Evolutionary conservation across 2,329 filamentous ascomycete species (phyloP).

Genomic region (Stachybotrys echinatus): DNA sequence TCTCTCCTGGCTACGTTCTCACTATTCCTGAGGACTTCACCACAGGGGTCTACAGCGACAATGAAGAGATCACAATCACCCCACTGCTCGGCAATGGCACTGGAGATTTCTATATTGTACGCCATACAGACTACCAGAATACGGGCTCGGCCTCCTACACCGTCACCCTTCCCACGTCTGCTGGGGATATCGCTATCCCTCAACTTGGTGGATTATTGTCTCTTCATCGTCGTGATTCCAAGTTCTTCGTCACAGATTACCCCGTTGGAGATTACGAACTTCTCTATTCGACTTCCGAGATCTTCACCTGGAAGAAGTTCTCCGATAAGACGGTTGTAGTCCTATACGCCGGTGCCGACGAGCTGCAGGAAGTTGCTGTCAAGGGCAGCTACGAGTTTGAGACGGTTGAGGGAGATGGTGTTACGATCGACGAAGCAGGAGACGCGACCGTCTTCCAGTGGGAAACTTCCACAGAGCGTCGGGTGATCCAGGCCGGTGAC

Average conservation of each 20-base stretch:
- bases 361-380: slow-evolving; percentile 58
- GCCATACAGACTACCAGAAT: slow-evolving; percentile 62
- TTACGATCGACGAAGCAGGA: slow-evolving; percentile 14
- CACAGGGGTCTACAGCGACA: slow-evolving; percentile 42
- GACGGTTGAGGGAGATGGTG: slow-evolving; percentile 18
- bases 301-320: slow-evolving; percentile 65
- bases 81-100: slow-evolving; percentile 51
- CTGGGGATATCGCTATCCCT: slow-evolving; percentile 52
- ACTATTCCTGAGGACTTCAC: slow-evolving; percentile 47
- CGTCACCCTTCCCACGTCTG: slow-evolving; percentile 55
- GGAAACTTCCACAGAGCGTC: background rate
- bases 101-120: slow-evolving; percentile 58
- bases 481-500: slow-evolving; percentile 15
- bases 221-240: slow-evolving; percentile 60
- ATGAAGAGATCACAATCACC: slow-evolving; percentile 51
- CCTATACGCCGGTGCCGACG: slow-evolving; percentile 57
- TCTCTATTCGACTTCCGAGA: slow-evolving; percentile 64
- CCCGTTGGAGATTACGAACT: slow-evolving; percentile 52
- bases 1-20: slow-evolving; percentile 64
- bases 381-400: slow-evolving; percentile 13
- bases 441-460: slow-evolving; percentile 4
- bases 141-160: slow-evolving; percentile 54
- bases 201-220: slow-evolving; percentile 51
- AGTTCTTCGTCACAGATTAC: slow-evolving; percentile 64
- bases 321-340: slow-evolving; percentile 53